Evolutionary conservation across 345 rosid genomes (phyloP).

Genomic region (Cardamine occulta): DNA sequence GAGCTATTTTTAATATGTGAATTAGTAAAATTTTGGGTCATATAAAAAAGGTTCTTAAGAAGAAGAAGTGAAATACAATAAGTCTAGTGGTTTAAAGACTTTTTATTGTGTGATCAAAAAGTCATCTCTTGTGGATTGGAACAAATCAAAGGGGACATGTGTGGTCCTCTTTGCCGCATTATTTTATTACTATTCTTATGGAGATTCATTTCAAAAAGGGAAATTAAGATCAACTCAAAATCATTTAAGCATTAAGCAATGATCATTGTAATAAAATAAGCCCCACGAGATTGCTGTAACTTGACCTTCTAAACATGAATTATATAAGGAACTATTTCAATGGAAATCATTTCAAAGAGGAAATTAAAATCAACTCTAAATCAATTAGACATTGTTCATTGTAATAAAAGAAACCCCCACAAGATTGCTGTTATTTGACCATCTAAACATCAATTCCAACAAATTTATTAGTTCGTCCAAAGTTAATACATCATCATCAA

Average conservation of each 20-base stretch:
- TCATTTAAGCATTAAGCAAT: slow-evolving; percentile 22
- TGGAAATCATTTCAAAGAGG: background rate
- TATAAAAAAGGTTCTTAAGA: background rate
- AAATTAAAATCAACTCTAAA: slow-evolving; percentile 21
- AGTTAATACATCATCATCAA: slow-evolving; percentile 21
- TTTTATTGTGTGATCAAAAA: slow-evolving; percentile 22
- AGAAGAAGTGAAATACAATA: background rate
- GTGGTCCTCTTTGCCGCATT: slow-evolving; percentile 34
- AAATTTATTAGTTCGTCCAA: background rate
- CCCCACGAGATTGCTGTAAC: background rate
- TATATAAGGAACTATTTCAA: slow-evolving; percentile 2
- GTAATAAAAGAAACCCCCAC: slow-evolving; percentile 16
- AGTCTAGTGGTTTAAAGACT: background rate
- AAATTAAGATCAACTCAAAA: slow-evolving; percentile 25
- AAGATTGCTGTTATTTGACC: background rate
- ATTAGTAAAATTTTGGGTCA: slow-evolving; percentile 6
- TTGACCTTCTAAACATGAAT: slow-evolving; percentile 24
- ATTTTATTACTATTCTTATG: slow-evolving; percentile 13
- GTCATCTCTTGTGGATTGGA: slow-evolving; percentile 25
- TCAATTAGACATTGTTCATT: slow-evolving; percentile 21
- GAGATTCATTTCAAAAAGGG: background rate
- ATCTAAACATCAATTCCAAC: background rate
- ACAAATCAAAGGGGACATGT: slow-evolving; percentile 14
- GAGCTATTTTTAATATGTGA: background rate
- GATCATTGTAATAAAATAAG: slow-evolving; percentile 18